Percentiles rank a stretch among this genome's conserved stretches.
phyloP scores from a whole-genome alignment of 768 basidiomycete species.

The Agrocybe pediades region DNA sequence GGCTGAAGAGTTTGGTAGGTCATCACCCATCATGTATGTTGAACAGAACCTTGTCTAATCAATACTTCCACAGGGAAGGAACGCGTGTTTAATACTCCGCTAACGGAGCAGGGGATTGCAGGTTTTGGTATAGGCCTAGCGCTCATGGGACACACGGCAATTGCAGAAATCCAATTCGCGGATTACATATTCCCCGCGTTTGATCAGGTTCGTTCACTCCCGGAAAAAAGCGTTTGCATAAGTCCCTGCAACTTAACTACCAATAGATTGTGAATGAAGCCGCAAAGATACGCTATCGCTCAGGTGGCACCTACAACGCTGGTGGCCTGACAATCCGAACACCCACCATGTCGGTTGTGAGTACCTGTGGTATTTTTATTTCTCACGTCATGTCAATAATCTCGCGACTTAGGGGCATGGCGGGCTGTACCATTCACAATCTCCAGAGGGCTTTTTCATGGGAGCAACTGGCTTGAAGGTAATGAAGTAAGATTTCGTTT shows the following conservation, averaged over 20 bases:
- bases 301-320: conserved; percentile 81
- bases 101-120: conserved; percentile 92
- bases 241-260: background rate
- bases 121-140: conserved; percentile 94
- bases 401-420: conserved; percentile 62
- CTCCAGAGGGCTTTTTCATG: conserved; percentile 93
- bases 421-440: conserved; percentile 92
- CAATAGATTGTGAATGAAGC: conserved; percentile 91
- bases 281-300: conserved; percentile 89
- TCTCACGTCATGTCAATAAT: background rate
- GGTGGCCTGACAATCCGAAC: conserved; percentile 82
- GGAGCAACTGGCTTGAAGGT: conserved; percentile 90
- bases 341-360: conserved; percentile 87
- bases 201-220: conserved; percentile 75
- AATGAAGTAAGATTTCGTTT: background rate
- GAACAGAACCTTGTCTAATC: background rate
- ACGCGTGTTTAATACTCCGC: conserved; percentile 93
- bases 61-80: conserved; percentile 63
- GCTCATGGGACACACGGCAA: conserved; percentile 91
- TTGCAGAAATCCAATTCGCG: conserved; percentile 91
- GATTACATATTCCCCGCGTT: conserved; percentile 95
- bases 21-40: background rate
- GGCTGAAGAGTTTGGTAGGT: conserved; percentile 86
- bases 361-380: conserved; percentile 27
- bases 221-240: background rate